A percentile compares a stretch with the other conserved stretches of the same genome.
Conservation (phyloP, 768 basidiomycete genomes). For the Antrodiella citrinella region DNA sequence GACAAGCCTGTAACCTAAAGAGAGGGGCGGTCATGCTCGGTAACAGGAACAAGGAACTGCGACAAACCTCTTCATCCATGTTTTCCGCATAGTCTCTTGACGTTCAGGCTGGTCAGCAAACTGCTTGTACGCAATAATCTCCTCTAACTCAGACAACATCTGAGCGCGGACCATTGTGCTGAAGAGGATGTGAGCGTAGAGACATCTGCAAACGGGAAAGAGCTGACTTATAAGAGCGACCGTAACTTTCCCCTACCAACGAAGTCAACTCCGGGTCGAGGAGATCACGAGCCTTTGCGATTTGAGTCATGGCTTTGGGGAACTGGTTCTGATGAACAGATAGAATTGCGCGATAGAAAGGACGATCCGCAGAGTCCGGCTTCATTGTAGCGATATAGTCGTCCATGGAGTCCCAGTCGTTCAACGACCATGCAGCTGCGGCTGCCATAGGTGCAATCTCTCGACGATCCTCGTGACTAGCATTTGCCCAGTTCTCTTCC, state of each 20-base stretch:
- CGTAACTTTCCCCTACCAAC: slow-evolving; percentile 92
- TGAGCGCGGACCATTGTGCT: slow-evolving; percentile 96
- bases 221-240: slow-evolving; percentile 94
- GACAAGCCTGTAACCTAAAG: slow-evolving; percentile 96
- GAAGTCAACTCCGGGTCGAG: slow-evolving; percentile 87
- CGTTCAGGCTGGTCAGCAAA: slow-evolving; percentile 89
- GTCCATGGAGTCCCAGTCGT: slow-evolving; percentile 98
- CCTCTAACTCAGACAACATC: slow-evolving; percentile 96
- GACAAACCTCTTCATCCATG: slow-evolving; percentile 99
- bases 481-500: slow-evolving; percentile 79
- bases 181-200: slow-evolving; percentile 13
- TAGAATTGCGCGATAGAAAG: slow-evolving; percentile 94
- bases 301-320: slow-evolving; percentile 80
- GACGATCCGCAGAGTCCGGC: slow-evolving; percentile 83
- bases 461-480: slow-evolving; percentile 73
- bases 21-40: no score
- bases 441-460: slow-evolving; percentile 96
- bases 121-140: slow-evolving; percentile 94
- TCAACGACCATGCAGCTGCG: slow-evolving; percentile 93
- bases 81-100: slow-evolving; percentile 81
- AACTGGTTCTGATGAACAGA: slow-evolving; percentile 96
- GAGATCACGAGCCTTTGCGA: slow-evolving; percentile 86
- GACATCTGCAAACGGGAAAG: no score
- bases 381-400: slow-evolving; percentile 94
- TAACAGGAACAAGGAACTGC: no score